Evolutionary conservation across 176 grass and related monocot species (phyloP).

Genomic region (Poa pratensis): DNA sequence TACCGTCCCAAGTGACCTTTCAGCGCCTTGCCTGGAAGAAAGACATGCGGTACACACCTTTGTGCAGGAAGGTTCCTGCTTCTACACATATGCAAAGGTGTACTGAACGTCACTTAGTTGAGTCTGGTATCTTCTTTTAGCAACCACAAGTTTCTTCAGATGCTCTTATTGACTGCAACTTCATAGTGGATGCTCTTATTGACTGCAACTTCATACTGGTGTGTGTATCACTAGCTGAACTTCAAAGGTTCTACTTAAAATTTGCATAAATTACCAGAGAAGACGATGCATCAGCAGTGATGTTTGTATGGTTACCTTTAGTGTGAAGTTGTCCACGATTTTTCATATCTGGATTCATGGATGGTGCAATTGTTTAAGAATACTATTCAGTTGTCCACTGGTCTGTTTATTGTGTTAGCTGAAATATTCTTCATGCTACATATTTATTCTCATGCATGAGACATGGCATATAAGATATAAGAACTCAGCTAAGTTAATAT

Average conservation of each 20-base stretch:
- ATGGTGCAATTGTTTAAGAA: slow-evolving; percentile 8
- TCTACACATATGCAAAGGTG: slow-evolving; percentile 32
- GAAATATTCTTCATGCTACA: not conserved
- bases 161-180: slow-evolving; percentile 16
- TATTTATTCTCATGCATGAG: not conserved
- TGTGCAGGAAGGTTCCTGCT: slow-evolving; percentile 35
- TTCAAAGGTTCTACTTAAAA: not conserved
- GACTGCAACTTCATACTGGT: slow-evolving; percentile 10
- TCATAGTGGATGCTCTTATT: slow-evolving; percentile 37
- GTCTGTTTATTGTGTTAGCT: slow-evolving; percentile 9
- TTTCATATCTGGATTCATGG: not conserved
- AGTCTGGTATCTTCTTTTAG: slow-evolving; percentile 47
- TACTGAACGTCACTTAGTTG: slow-evolving; percentile 20
- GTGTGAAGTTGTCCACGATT: not conserved
- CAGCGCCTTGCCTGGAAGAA: slow-evolving; percentile 15
- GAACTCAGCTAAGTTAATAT: no score
- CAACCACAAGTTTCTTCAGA: slow-evolving; percentile 43
- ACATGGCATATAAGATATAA: no score
- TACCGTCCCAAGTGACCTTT: not conserved
- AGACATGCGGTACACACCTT: slow-evolving; percentile 8
- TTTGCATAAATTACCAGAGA: not conserved
- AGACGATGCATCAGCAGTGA: not conserved
- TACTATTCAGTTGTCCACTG: not conserved
- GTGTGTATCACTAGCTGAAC: not conserved
- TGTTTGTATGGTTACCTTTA: not conserved